Base-by-base conservation (phyloP, 805 yeast genomes). In the Hanseniaspora mollemarum region DNA sequence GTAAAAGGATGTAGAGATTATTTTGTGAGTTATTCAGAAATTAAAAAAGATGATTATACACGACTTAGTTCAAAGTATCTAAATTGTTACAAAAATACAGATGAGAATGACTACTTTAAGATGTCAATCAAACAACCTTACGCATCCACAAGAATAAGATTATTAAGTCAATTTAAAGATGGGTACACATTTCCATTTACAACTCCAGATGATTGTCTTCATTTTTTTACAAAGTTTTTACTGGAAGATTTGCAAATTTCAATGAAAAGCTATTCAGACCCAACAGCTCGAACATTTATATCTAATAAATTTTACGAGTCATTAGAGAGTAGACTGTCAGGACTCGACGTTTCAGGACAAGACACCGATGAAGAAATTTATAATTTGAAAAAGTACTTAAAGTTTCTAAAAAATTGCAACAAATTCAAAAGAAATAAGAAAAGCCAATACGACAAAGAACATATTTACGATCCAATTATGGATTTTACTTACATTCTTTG, bases 211-310 rank as follows among this genome's bases (percentile, higher is more conserved):
- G 51, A 48, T 16, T 26, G 25, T 28, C 26, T 48, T 13, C 38
- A 40, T 12, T 48, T 48, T 33, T 28, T 48, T n/a, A 40, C 51
- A 22, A 21, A 32, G 22, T 48, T 48, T 19, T 8, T 48, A 16
- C 21, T 48, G 41, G 28, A 48, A 5, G 45, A 48, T 21, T 24
- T 48, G n/a, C 33, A 40, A n/a, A 25, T 16, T 16, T 32, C 28
- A 16, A 26, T 25, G 24, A 18, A 40, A 26, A 32, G 24, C 18
- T n/a, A 22, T 15, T 40, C 39, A 33, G 35, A 32, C 4, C 32
- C 37, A 31, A 31, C 46, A 19, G 31, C 43, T n/a, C 13, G 31
- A 39, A 39, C 43, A 24, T 39, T 25, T 25, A 22, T 40, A 15
- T 18, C 25, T 18, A 40, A 32, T 18, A 24, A 21, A 2, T 48